These are phyloP conservation scores for Penicillium bovifimosum DNA, from an alignment of 495 filamentous ascomycete species.

Conservation along the genomic window DNA sequence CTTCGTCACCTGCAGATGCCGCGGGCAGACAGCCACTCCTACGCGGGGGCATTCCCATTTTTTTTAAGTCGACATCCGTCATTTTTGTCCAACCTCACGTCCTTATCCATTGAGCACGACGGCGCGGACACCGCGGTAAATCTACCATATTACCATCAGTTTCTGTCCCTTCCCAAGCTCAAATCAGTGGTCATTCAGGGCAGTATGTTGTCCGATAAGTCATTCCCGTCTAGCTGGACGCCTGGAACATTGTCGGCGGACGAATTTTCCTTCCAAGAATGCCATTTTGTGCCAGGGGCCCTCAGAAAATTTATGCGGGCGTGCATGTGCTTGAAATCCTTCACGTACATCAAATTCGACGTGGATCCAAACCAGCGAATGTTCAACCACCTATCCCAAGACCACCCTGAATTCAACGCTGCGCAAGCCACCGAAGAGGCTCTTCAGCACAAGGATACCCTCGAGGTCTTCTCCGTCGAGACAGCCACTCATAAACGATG, in stretches of 20 bases:
- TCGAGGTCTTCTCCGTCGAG: slow-evolving; percentile 15
- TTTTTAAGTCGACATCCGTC: slow-evolving; percentile 15
- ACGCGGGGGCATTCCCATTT: slow-evolving; percentile 5
- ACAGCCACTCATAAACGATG: slow-evolving; percentile 1
- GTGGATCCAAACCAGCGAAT: no score
- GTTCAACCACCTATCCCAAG: no score
- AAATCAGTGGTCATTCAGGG: neutral
- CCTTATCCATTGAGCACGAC: slow-evolving; percentile 3
- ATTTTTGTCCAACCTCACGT: slow-evolving; percentile 16
- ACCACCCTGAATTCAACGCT: slow-evolving; percentile 18
- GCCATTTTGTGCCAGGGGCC: slow-evolving; percentile 10
- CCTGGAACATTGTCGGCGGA: slow-evolving; percentile 9
- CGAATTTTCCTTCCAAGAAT: slow-evolving; percentile 7
- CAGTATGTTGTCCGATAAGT: neutral
- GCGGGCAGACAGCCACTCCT: slow-evolving; percentile 2
- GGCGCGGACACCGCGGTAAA: slow-evolving; percentile 10
- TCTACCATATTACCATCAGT: slow-evolving; percentile 3
- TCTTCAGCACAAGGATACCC: slow-evolving; percentile 20
- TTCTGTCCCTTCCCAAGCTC: slow-evolving; percentile 14
- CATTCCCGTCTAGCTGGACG: slow-evolving; percentile 14
- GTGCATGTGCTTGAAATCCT: slow-evolving; percentile 18
- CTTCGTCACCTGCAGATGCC: slow-evolving; percentile 14
- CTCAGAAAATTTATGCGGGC: slow-evolving; percentile 13
- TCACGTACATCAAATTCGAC: no score
- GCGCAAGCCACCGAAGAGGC: slow-evolving; percentile 13